Evolutionary conservation across 306 rosid genomes (phyloP).

Genomic region (Ormosia semicastrata): DNA sequence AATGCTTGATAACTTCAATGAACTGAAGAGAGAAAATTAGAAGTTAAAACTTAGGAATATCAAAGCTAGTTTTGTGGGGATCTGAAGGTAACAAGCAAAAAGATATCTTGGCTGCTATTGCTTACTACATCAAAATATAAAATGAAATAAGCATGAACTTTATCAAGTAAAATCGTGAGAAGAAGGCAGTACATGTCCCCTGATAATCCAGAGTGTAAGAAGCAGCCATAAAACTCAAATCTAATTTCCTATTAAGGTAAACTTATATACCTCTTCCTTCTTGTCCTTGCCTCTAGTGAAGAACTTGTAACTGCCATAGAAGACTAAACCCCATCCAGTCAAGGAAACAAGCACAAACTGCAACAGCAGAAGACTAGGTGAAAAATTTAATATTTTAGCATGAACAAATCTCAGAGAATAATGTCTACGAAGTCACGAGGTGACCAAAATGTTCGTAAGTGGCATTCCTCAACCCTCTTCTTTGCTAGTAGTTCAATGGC

Average conservation of each 20-base stretch:
- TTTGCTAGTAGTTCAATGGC: neutral
- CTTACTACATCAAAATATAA: neutral
- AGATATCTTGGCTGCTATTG: constrained; percentile 3
- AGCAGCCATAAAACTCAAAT: neutral
- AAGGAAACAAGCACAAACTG: constrained; percentile 65
- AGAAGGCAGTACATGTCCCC: neutral
- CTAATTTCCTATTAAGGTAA: neutral
- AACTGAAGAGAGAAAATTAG: neutral
- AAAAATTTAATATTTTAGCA: constrained; percentile 4
- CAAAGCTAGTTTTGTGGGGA: neutral
- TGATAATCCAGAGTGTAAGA: neutral
- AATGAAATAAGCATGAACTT: neutral
- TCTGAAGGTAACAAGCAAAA: neutral
- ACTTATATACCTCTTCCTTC: constrained; percentile 53
- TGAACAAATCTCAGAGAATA: neutral
- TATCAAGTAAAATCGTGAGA: neutral
- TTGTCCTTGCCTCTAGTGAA: constrained; percentile 47
- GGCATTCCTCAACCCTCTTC: constrained; percentile 3
- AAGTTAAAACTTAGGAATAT: neutral
- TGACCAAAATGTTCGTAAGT: constrained; percentile 1
- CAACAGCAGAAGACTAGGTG: constrained; percentile 5
- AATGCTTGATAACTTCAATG: neutral
- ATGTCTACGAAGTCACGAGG: neutral
- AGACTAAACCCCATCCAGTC: constrained; percentile 47
- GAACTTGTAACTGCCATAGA: constrained; percentile 50